These are phyloP conservation scores for Solanum habrochaites DNA, from an alignment of 257 asterid genomes.

Conservation along the genomic window DNA sequence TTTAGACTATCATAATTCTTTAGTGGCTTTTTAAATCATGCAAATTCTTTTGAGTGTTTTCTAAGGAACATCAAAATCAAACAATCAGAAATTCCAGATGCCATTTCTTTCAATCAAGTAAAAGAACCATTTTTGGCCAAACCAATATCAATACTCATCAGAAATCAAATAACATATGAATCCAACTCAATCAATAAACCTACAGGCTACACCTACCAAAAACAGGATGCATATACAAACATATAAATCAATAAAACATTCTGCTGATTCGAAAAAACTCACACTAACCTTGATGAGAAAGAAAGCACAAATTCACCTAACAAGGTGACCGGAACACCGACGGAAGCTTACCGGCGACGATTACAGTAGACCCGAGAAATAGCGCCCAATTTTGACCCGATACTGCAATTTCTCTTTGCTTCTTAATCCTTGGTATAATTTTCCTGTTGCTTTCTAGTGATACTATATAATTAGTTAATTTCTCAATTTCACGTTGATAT, in stretches of 20 bases:
- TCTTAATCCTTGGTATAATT: background rate
- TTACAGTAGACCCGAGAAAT: background rate
- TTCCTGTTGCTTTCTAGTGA: background rate
- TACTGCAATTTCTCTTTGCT: background rate
- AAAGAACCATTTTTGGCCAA: background rate
- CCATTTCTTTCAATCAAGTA: background rate
- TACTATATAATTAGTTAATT: too few relatives aligned
- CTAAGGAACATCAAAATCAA: background rate
- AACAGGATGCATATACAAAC: background rate
- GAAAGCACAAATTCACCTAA: background rate
- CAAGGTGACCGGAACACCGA: background rate
- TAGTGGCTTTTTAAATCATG: background rate
- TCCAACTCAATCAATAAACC: background rate
- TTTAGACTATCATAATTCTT: background rate
- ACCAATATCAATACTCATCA: background rate
- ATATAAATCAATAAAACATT: background rate
- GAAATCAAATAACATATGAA: background rate
- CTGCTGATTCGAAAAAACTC: background rate
- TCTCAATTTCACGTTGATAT: background rate
- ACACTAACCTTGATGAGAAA: background rate
- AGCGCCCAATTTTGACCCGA: background rate
- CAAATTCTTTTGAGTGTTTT: background rate
- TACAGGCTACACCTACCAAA: background rate
- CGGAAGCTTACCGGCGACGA: background rate
- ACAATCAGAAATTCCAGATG: background rate